phyloP scores from a whole-genome alignment of 192 early-diverging fungal species.

The Entomortierella lignicola region DNA sequence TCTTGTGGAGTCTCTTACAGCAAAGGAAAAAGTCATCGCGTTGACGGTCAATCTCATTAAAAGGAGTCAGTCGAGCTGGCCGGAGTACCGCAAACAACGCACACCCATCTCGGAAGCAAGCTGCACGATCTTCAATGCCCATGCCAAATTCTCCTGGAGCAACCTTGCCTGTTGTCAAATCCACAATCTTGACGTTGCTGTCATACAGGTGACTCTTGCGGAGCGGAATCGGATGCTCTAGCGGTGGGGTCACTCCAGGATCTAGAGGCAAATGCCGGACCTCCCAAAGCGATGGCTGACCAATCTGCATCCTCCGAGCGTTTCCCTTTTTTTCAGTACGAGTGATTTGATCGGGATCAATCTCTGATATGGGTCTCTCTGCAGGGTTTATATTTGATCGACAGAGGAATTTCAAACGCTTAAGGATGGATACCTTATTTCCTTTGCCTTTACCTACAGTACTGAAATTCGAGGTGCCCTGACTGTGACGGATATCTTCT shows the following conservation, averaged over 20 bases:
- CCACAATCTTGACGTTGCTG: constrained; percentile 27
- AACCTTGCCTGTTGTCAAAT: constrained; percentile 22
- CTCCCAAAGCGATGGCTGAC: constrained; percentile 40
- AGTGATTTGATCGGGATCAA: constrained; percentile 37
- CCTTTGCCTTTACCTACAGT: constrained; percentile 1
- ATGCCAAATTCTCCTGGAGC: constrained; percentile 43
- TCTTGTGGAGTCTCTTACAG: constrained; percentile 27
- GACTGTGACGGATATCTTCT: constrained; percentile 20
- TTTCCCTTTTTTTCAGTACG: constrained; percentile 23
- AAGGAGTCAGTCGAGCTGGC: constrained; percentile 20
- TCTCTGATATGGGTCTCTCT: constrained; percentile 22
- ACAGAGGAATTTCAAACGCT: constrained; percentile 19
- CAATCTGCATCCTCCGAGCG: constrained; percentile 27
- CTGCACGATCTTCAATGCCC: constrained; percentile 44
- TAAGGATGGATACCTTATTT: constrained; percentile 16
- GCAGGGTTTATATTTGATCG: constrained; percentile 2
- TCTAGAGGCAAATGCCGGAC: constrained; percentile 37
- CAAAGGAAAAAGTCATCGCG: constrained; percentile 38
- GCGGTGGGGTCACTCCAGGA: constrained; percentile 32
- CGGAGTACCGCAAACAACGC: constrained; percentile 37
- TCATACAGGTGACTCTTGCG: constrained; percentile 36
- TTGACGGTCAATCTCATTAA: constrained; percentile 28
- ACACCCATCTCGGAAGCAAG: constrained; percentile 26
- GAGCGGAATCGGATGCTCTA: constrained; percentile 45
- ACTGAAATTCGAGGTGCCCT: background rate